phyloP scores from a whole-genome alignment of 73 alveolate species.

The Uronychia setigera region DNA sequence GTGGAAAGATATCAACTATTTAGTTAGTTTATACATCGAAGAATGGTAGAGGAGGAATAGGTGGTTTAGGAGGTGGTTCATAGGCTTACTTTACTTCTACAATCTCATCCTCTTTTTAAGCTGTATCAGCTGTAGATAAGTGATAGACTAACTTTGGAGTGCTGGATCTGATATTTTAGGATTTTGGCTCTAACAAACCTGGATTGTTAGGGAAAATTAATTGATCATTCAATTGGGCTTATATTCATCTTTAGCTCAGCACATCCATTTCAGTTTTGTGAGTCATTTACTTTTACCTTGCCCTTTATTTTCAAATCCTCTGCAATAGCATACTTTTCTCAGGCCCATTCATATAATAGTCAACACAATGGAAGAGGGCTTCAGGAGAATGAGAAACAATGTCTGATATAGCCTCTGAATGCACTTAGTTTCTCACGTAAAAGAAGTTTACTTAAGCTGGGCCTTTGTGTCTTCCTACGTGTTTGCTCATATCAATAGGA shows the following conservation, averaged over 20 bases:
- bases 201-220: not conserved
- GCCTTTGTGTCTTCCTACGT: not conserved
- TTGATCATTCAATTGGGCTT: not conserved
- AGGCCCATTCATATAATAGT: not conserved
- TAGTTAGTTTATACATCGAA: not conserved
- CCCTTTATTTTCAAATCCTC: no score
- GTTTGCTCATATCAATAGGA: not conserved
- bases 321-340: not conserved
- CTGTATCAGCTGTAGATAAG: not conserved
- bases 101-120: not conserved
- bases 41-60: not conserved
- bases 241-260: not conserved
- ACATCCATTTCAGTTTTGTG: not conserved
- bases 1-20: not conserved
- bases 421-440: not conserved
- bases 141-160: not conserved
- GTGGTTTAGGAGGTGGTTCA: not conserved
- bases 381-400: no score
- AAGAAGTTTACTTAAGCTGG: not conserved
- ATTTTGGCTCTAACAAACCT: not conserved
- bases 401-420: not conserved
- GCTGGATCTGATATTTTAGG: not conserved
- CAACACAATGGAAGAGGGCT: not conserved
- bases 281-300: not conserved
- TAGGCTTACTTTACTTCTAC: not conserved